These are phyloP conservation scores for Croton laevigatus DNA, from an alignment of 441 rosid species.

Conservation along the genomic window DNA sequence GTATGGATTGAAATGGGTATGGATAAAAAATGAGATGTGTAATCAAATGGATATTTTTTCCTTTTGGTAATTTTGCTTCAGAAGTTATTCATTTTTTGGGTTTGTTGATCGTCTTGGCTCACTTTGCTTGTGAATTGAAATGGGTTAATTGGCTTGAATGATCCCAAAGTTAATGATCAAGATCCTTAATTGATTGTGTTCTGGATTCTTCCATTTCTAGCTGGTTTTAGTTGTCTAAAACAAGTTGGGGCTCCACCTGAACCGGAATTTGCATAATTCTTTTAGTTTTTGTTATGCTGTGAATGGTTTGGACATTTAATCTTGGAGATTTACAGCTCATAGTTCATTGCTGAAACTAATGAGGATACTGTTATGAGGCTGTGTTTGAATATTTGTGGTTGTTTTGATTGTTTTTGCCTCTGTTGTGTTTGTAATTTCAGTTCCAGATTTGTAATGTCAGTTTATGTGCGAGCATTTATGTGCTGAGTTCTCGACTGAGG, in stretches of 20 bases:
- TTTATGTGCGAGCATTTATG: slow-evolving; percentile 96
- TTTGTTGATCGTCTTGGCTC: slow-evolving; percentile 9
- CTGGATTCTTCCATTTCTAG: background rate
- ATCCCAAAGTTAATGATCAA: background rate
- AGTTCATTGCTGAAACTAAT: too few relatives aligned
- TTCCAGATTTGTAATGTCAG: too few relatives aligned
- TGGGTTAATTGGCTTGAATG: slow-evolving; percentile 10
- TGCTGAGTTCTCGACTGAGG: slow-evolving; percentile 97
- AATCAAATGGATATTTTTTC: slow-evolving; percentile 26
- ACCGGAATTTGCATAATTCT: too few relatives aligned
- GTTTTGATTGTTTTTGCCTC: too few relatives aligned
- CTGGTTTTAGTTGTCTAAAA: background rate
- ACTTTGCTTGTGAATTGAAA: background rate
- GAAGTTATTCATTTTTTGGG: slow-evolving; percentile 14
- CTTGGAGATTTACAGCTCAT: too few relatives aligned
- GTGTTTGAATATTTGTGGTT: too few relatives aligned
- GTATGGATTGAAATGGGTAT: too few relatives aligned
- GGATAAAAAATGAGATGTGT: slow-evolving; percentile 5
- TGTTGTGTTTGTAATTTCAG: too few relatives aligned
- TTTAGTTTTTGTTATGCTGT: too few relatives aligned
- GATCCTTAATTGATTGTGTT: slow-evolving; percentile 12
- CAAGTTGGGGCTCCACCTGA: background rate
- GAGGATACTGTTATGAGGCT: too few relatives aligned
- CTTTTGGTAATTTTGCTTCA: slow-evolving; percentile 10
- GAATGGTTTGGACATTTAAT: too few relatives aligned